A percentile compares a stretch with the other conserved stretches of the same genome.
Conservation (phyloP, 2,329 filamentous ascomycete species). For the Cryphonectria radicalis region DNA sequence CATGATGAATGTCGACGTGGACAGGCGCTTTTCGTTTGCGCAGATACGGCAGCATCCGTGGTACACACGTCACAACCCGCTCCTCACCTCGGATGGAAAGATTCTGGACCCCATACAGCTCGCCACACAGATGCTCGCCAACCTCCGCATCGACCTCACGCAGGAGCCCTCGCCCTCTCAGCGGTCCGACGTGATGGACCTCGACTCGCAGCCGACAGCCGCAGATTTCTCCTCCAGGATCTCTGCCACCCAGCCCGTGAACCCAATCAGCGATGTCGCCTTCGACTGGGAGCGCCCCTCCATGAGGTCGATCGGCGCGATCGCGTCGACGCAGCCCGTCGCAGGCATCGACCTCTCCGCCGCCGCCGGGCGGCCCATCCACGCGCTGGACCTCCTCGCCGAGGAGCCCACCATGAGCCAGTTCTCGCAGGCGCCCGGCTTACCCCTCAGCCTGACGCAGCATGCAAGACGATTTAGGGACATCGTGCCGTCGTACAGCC, state of each 20-base stretch:
- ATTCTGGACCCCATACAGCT: conserved; percentile 79
- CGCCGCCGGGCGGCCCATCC: conserved; percentile 42
- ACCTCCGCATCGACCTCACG: conserved; percentile 84
- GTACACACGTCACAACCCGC: conserved; percentile 83
- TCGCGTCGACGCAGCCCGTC: conserved; percentile 56
- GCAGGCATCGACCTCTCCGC: conserved; percentile 41
- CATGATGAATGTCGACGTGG: conserved; percentile 84
- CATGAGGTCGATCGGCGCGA: conserved; percentile 51
- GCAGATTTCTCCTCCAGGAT: conserved; percentile 53
- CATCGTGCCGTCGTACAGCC: conserved; percentile 83
- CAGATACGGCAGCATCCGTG: conserved; percentile 90
- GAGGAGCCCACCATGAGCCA: conserved; percentile 88
- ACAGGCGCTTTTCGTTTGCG: conserved; percentile 79
- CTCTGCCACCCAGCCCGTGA: conserved; percentile 85
- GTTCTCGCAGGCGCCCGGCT: conserved; percentile 77
- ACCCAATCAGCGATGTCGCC: conserved; percentile 71
- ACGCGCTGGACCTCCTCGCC: conserved; percentile 65
- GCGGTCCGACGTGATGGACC: conserved; percentile 66
- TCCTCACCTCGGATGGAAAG: conserved; percentile 74
- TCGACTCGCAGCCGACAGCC: conserved; percentile 55
- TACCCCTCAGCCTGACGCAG: conserved; percentile 86
- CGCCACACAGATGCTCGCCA: conserved; percentile 94
- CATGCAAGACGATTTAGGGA: conserved; percentile 86
- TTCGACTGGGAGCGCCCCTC: conserved; percentile 88
- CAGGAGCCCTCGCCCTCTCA: conserved; percentile 62